Evolutionary conservation across 2,329 filamentous ascomycete species (phyloP), one percentile per base, ranked within the genome.

Genomic region (Zopfia rhizophila): DNA sequence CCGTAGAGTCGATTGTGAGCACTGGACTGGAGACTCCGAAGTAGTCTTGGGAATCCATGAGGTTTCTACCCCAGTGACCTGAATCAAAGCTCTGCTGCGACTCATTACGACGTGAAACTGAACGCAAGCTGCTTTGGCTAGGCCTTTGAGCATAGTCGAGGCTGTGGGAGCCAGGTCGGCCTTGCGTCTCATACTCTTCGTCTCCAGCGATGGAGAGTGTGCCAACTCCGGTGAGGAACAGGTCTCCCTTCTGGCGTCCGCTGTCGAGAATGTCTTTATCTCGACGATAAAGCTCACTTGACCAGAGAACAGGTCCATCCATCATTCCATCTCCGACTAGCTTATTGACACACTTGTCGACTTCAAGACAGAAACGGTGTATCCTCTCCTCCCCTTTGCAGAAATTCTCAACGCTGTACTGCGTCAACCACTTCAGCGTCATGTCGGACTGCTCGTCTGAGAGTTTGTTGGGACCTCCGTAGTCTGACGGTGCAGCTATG

Each of bases 371-470:
- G 70, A 99, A 94, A 8, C 92, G 86, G 68, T 97, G 94, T 24
- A 99, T 93, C 38, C 94, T 80, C 72, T 99, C 94, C 68, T 99
- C 94, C 5, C 93, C 94, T 58, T 86, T 88, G 73, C 94, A 99
- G 58, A 97, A 93, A 64, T 96, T 96, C 68, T 95, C 91, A 22
- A 97, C 87, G 11, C 86, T 85, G 54, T 87, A 88, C 56, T 89
- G 85, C 36, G 88, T 85, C 40, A 97, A 78, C 91, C 93, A 99
- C 44, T 85, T 84, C 14, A 82, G 77, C 0, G 91, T 96, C 56
- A 91, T 86, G 38, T 95, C 90, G 0, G 92, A 87, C 69, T 97
- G 94, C 43, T 96, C 91, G 65, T 97, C 93, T n/a, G 90, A 92
- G 10, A 99, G 81, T 70, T 99, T 99, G 70, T 95, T 96, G 0